Percentiles rank a stretch among this genome's conserved stretches.
Conservation (phyloP, 805 yeast species). For the Priceomyces medius region DNA sequence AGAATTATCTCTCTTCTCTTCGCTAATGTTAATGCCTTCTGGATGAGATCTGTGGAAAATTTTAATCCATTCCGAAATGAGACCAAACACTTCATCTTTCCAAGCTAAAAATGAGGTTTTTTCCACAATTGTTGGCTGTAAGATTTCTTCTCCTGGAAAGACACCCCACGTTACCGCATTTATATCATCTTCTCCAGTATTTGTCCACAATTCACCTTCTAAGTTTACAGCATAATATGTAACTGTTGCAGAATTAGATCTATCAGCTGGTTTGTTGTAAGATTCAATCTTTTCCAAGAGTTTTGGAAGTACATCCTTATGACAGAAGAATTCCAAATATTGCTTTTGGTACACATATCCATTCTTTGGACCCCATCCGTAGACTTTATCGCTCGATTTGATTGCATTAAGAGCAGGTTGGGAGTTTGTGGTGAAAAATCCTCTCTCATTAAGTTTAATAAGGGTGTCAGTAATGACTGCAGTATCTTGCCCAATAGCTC, state of each 20-base stretch:
- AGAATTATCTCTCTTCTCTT: constrained; percentile 31
- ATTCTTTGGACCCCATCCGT: constrained; percentile 94
- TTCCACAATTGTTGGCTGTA: constrained; percentile 96
- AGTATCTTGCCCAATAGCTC: constrained; percentile 79
- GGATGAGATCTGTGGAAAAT: constrained; percentile 42
- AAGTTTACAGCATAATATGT: constrained; percentile 77
- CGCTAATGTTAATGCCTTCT: constrained; percentile 28
- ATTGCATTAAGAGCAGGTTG: constrained; percentile 91
- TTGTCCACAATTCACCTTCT: constrained; percentile 58
- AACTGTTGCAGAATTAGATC: constrained; percentile 47
- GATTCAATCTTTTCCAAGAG: constrained; percentile 42
- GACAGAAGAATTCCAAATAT: constrained; percentile 81
- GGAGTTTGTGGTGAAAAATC: constrained; percentile 82
- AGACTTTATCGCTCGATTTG: constrained; percentile 63
- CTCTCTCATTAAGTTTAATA: constrained; percentile 60
- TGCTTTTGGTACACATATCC: constrained; percentile 96
- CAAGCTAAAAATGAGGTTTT: constrained; percentile 89
- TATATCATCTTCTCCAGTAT: constrained; percentile 72
- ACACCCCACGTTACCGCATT: constrained; percentile 99
- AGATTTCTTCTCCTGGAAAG: constrained; percentile 91
- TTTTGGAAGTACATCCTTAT: constrained; percentile 48
- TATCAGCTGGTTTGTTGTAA: constrained; percentile 37
- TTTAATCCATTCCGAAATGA: constrained; percentile 76
- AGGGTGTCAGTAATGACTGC: constrained; percentile 58
- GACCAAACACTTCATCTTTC: constrained; percentile 92